These are phyloP conservation scores for Tolypocladium cylindrosporum DNA, from an alignment of 2,329 filamentous ascomycete genomes.

Conservation along the genomic window DNA sequence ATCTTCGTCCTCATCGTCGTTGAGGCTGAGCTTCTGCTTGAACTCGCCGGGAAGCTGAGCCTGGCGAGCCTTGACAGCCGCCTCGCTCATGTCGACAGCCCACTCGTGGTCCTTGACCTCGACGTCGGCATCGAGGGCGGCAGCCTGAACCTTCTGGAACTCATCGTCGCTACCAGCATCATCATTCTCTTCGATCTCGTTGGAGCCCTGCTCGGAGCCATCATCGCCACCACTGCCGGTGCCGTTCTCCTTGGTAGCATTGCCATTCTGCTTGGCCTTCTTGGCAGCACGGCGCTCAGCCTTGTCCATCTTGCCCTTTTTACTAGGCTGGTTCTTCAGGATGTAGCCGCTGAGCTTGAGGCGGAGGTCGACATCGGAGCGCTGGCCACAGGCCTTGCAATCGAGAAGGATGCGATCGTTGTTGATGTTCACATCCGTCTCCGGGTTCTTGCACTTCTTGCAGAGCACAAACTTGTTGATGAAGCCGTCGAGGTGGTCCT, in stretches of 20 bases:
- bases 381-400: constrained; percentile 97
- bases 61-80: constrained; percentile 88
- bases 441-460: constrained; percentile 99
- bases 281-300: constrained; percentile 83
- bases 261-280: constrained; percentile 70
- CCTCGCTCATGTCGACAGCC: constrained; percentile 94
- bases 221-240: constrained; percentile 51
- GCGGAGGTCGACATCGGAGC: constrained; percentile 80
- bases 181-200: constrained; percentile 40
- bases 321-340: constrained; percentile 75
- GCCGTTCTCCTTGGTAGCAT: constrained; percentile 44
- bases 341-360: constrained; percentile 97
- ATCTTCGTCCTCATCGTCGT: constrained; percentile 72
- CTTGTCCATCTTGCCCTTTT: constrained; percentile 97
- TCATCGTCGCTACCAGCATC: constrained; percentile 85
- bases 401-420: constrained; percentile 86
- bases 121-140: constrained; percentile 37
- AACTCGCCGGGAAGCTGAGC: constrained; percentile 89
- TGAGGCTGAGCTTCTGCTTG: constrained; percentile 81
- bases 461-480: constrained; percentile 98
- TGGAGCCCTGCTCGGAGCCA: constrained; percentile 38
- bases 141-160: constrained; percentile 69
- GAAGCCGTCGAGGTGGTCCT: constrained; percentile 97
- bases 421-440: constrained; percentile 94
- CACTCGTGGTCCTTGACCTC: constrained; percentile 80